Evolutionary conservation across 1,139 yeast genomes (phyloP), one percentile per base, ranked within the genome.

Genomic region (Saccharomyces hybrid): DNA sequence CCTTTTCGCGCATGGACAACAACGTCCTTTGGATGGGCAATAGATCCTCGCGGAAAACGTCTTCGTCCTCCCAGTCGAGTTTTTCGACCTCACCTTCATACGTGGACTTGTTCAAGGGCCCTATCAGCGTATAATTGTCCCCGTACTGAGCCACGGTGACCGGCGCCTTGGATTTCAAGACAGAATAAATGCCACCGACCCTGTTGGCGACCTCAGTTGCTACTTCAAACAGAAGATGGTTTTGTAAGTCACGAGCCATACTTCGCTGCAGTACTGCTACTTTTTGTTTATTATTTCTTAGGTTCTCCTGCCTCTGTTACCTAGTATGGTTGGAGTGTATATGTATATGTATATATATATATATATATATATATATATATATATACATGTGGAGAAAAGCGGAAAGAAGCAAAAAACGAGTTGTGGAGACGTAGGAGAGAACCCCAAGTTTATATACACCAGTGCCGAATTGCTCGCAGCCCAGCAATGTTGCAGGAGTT

Each of bases 181-280:
- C 99, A 30, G 98, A 90, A 75, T 93, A 93, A 70, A 93, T 93
- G 51, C 99, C 99, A 53, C 99, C 99, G 28, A 93, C 98, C 65
- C 95, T 81, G 76, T 93, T 91, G 66, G 98, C 98, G 51, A 93
- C 98, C 72, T 93, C 99, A 3, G 99, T 93, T 61, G 99, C 96
- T 54, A 89, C 88, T 74, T 93, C 99, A 67, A 93, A 90, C 53
- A 93, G 79, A 56, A 90, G 77, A 69, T 90, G 97, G 71, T 88
- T 86, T 64, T 85, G 81, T 60, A 86, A 79, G 72, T 86, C 89
- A 75, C 93, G 81, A 38, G 85, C 75, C 91, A 85, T 86, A 31
- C 14, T 50, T 25, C 16, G 27, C 26, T 32, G 48, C 11, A 9
- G 42, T 34, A 9, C 23, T 34, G 5, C 4, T 34, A 14, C 14